A percentile compares a stretch with the other conserved stretches of the same genome.
Evolutionary conservation across 768 basidiomycete genomes (phyloP).

Genomic region (Mrakia frigida): DNA sequence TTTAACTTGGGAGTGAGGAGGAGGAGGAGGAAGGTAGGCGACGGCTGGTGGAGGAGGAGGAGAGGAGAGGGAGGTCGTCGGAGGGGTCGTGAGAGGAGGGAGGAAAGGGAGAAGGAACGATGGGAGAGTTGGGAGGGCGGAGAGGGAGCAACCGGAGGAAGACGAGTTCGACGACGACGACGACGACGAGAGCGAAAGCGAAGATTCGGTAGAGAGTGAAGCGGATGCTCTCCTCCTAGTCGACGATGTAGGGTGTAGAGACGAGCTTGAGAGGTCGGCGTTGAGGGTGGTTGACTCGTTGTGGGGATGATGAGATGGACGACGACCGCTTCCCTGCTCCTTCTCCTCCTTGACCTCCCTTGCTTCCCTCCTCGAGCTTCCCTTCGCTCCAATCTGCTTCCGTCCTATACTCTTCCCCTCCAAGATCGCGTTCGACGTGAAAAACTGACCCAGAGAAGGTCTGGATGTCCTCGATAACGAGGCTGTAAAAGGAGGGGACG

Average conservation of each 20-base stretch:
- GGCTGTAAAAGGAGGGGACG: not conserved
- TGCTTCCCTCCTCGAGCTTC: not conserved
- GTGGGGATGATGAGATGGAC: not conserved
- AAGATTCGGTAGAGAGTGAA: not conserved
- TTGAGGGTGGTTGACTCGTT: not conserved
- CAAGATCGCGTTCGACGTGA: not conserved
- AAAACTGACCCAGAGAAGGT: not conserved
- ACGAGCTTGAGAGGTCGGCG: not conserved
- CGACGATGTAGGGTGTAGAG: not conserved
- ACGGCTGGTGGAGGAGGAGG: constrained; percentile 1
- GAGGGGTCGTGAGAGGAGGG: not conserved
- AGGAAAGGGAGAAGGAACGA: not conserved
- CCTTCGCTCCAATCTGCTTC: not conserved
- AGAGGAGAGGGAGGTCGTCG: not conserved
- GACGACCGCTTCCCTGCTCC: not conserved
- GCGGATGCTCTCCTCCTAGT: not conserved
- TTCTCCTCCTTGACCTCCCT: not conserved
- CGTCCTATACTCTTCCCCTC: not conserved
- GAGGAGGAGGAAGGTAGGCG: constrained; percentile 12
- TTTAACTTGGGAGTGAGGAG: constrained; percentile 8
- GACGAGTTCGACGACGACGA: not conserved
- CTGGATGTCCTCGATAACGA: too few species aligned
- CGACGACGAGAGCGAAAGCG: not conserved
- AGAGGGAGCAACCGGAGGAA: not conserved
- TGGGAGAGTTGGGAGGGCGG: not conserved